Evolutionary conservation across 2,329 filamentous ascomycete genomes (phyloP).

Genomic region (Cordyceps javanica): DNA sequence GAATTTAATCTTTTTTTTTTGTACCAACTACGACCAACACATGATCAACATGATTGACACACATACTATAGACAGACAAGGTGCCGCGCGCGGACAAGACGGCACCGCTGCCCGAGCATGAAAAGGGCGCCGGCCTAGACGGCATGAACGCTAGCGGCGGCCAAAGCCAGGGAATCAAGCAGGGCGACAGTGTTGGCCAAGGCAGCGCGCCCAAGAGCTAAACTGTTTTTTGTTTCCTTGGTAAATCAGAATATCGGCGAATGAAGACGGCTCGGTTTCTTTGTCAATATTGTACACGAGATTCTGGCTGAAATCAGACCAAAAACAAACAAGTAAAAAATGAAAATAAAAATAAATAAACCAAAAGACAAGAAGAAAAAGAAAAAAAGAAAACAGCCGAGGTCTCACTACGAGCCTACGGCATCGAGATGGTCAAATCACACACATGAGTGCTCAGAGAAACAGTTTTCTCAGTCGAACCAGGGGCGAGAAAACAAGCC

Average conservation of each 20-base stretch:
- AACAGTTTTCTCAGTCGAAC: too few species aligned
- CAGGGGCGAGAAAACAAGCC: too few species aligned
- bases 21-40: not conserved
- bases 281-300: too few species aligned
- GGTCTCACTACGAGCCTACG: too few species aligned
- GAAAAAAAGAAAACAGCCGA: too few species aligned
- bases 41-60: not conserved
- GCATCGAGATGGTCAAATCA: too few species aligned
- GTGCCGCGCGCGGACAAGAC: slow-evolving; percentile 45
- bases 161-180: slow-evolving; percentile 34
- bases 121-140: slow-evolving; percentile 37
- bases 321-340: not conserved
- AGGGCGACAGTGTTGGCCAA: slow-evolving; percentile 36
- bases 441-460: too few species aligned
- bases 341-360: too few species aligned
- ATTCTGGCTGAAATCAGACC: not conserved
- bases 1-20: not conserved
- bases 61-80: slow-evolving; percentile 24
- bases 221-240: too few species aligned
- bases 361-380: too few species aligned
- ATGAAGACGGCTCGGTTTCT: too few species aligned
- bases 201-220: slow-evolving; percentile 20
- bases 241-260: too few species aligned
- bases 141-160: slow-evolving; percentile 38
- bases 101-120: slow-evolving; percentile 39